Evolutionary conservation across 2,329 filamentous ascomycete genomes (phyloP).

Genomic region (Aureobasidium sp.): DNA sequence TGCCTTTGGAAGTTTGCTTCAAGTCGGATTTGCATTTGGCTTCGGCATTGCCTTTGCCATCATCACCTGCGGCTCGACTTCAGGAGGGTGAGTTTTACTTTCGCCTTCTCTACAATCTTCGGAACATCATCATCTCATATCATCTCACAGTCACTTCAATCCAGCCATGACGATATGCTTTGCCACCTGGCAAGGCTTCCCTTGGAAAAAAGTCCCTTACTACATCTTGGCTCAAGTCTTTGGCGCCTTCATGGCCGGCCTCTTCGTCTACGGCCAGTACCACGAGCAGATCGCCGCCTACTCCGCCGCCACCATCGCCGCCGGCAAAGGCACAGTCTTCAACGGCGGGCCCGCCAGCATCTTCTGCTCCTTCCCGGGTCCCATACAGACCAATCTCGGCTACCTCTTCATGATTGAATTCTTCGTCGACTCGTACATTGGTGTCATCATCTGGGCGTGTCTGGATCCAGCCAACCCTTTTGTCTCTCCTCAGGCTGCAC

Average conservation of each 20-base stretch:
- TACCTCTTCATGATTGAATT: slow-evolving; percentile 54
- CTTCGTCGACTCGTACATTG: slow-evolving; percentile 52
- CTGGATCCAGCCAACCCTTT: slow-evolving; percentile 55
- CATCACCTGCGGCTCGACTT: slow-evolving; percentile 48
- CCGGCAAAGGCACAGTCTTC: slow-evolving; percentile 36
- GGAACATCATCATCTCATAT: neutral
- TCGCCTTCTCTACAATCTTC: too few species aligned
- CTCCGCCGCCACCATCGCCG: slow-evolving; percentile 34
- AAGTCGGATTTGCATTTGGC: slow-evolving; percentile 51
- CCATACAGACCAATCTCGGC: slow-evolving; percentile 47
- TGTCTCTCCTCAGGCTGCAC: slow-evolving; percentile 40
- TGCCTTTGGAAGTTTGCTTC: slow-evolving; percentile 47
- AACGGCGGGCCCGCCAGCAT: slow-evolving; percentile 49
- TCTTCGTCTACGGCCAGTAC: slow-evolving; percentile 52
- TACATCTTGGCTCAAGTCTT: slow-evolving; percentile 53
- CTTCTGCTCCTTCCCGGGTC: slow-evolving; percentile 48
- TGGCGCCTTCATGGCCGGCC: slow-evolving; percentile 49
- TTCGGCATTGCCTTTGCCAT: slow-evolving; percentile 54
- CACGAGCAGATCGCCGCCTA: slow-evolving; percentile 43
- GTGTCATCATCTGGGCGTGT: slow-evolving; percentile 51
- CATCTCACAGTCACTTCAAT: slow-evolving; percentile 26
- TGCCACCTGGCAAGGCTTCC: slow-evolving; percentile 49
- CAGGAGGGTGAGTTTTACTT: slow-evolving; percentile 35
- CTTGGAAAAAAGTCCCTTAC: slow-evolving; percentile 49
- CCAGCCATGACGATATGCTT: slow-evolving; percentile 35